A percentile compares a stretch with the other conserved stretches of the same genome.
Conservation (phyloP, 2,329 filamentous ascomycete genomes). For the Cladosporium velox region DNA sequence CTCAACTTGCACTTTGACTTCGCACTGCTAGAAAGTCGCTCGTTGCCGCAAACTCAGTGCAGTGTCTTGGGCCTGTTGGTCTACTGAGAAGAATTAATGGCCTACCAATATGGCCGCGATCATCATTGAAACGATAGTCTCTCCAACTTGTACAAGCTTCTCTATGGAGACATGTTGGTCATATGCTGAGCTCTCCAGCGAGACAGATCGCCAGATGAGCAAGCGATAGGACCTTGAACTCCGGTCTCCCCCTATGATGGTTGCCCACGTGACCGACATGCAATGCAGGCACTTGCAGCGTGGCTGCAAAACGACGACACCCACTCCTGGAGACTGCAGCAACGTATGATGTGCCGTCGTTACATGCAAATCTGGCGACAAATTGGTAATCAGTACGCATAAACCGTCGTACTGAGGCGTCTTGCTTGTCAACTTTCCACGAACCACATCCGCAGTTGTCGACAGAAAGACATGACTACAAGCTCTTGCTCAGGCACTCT, state of each 20-base stretch:
- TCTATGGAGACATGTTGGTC: not conserved
- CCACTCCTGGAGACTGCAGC: slow-evolving; percentile 1
- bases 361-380: not conserved
- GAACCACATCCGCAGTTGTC: not conserved
- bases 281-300: slow-evolving; percentile 12
- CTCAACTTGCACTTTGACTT: slow-evolving; percentile 6
- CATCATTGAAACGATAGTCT: slow-evolving; percentile 11
- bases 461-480: not conserved
- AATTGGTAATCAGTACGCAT: not conserved
- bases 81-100: not conserved
- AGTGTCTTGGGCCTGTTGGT: not conserved
- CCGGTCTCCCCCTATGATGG: not conserved
- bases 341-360: slow-evolving; percentile 1
- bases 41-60: slow-evolving; percentile 2
- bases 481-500: not conserved
- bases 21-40: not conserved
- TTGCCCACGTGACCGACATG: slow-evolving; percentile 8
- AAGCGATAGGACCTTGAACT: slow-evolving; percentile 8
- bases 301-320: not conserved
- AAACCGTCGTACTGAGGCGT: not conserved
- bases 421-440: not conserved
- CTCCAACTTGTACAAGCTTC: not conserved
- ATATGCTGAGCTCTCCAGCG: not conserved
- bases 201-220: not conserved
- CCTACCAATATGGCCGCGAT: not conserved